Evolutionary conservation across 2,329 filamentous ascomycete genomes (phyloP), one percentile per base, ranked within the genome.

Genomic region (Scedosporium boydii): DNA sequence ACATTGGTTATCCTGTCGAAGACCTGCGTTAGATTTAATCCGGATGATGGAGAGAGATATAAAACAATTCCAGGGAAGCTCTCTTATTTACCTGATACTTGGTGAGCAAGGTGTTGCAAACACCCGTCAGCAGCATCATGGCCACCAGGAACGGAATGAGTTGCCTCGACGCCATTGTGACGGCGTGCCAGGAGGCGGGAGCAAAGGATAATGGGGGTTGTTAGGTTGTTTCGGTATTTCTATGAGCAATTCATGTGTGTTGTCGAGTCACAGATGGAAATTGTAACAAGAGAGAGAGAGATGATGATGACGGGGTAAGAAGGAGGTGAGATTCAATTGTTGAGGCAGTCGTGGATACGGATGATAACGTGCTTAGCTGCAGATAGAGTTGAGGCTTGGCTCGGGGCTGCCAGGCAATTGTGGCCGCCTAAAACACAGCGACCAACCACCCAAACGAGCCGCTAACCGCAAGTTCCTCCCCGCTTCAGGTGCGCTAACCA

Each of bases 41-140:
- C 23, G 18, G 46, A 14, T 61, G 46, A 53, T 57, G 60, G 53
- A 29, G 58, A 55, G 14, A 56, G 4, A 41, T 4, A 23, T 2
- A 41, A 34, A 44, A 4, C 10, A 26, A 29, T 4, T 42, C 16
- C 42, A 18, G 16, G 53, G 42, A 21, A 23, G 23, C 23, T 23
- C 23, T 23, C 23, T 3, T 59, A 72, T 78, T 65, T 75, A 93
- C 92, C 80, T 98, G 93, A 71, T 93, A 97, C 73, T 99, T 99
- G 68, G 93, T 97, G 70, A 99, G 82, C 65, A 99, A 85, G 1
- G 95, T 99, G 75, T 99, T 99, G 82, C 92, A 96, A 65, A 96
- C 92, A 66, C 93, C 93, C 26, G 93, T 97, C 72, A 96, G 78
- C 72, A 98, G 82, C 93, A 98, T 98, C 91, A 97, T 96, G 69